Evolutionary conservation across 2,329 filamentous ascomycete species (phyloP), one percentile per base, ranked within the genome.

Genomic region (Emmonsia crescens): DNA sequence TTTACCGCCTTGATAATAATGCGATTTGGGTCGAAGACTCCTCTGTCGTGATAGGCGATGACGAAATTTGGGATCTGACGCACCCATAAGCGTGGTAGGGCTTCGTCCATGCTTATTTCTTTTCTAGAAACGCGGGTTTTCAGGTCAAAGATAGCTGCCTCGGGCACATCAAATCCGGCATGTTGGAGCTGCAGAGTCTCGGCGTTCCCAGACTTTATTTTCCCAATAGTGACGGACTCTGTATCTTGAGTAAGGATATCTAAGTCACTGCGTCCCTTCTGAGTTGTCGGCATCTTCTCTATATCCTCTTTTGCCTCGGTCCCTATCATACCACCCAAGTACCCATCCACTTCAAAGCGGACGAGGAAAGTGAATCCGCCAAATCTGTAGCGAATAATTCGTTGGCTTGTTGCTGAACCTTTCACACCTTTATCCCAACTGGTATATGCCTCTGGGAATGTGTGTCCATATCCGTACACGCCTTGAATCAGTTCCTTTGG

Each of bases 401-500:
- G 78, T 67, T 89, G 85, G 63, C 89, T 84, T 0, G 83, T 84
- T 1, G 72, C 73, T 0, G 85, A 89, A 0, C 77, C 76, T 54
- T 76, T 78, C 0, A 84, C 80, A 0, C 77, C 78, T 0, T 66
- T 12, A 10, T 82, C 80, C 85, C 86, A 89, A 0, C 78, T 83
- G 0, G 87, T 89, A 67, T 88, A 85, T 0, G 78, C 77, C 56
- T 88, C 84, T 0, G 84, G 84, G 65, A 90, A 89, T 0, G 83
- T 79, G 66, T 89, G 85, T 0, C 86, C 86, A 66, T 79, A 88
- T 0, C 87, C 87, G 19, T 66, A 66, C 0, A 89, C 73, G n/a
- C 77, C 77, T 0, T 73, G 65, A 5, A 89, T 84, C 0, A 77
- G 68, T 65, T 87, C 83, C 0, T 71, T 80, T 0, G 85, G 84